A percentile compares a stretch with the other conserved stretches of the same genome.
phyloP scores from a whole-genome alignment of 208 protist genomes.

The Crithidia brevicula region DNA sequence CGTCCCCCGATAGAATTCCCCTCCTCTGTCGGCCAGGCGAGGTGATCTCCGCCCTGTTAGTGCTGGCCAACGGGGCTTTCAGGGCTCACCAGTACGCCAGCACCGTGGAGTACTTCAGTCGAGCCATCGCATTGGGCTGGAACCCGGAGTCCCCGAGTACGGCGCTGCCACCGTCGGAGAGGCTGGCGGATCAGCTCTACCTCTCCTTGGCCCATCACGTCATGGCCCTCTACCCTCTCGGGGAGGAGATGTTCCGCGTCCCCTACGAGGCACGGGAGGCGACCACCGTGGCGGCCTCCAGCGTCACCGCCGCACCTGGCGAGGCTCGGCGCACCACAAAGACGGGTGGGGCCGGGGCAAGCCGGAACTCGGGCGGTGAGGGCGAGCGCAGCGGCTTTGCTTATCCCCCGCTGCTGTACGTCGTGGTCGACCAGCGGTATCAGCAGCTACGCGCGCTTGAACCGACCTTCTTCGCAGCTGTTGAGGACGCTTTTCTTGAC shows the following conservation, averaged over 20 bases:
- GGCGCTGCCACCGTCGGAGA: slow-evolving; percentile 24
- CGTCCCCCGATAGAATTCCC: slow-evolving; percentile 5
- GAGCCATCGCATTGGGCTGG: slow-evolving; percentile 80
- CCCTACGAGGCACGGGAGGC: slow-evolving; percentile 74
- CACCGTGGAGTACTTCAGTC: slow-evolving; percentile 72
- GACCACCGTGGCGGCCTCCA: slow-evolving; percentile 17
- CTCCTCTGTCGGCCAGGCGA: slow-evolving; percentile 45
- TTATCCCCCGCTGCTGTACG: slow-evolving; percentile 64
- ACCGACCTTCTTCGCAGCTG: slow-evolving; percentile 76
- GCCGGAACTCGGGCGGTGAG: slow-evolving; percentile 38
- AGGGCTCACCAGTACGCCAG: slow-evolving; percentile 46
- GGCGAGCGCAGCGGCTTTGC: slow-evolving; percentile 64
- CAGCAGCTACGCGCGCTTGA: slow-evolving; percentile 69
- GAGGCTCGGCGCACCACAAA: slow-evolving; percentile 19
- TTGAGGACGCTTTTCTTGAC: slow-evolving; percentile 76
- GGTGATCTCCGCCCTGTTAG: slow-evolving; percentile 81
- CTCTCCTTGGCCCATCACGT: slow-evolving; percentile 71
- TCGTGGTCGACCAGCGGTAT: slow-evolving; percentile 75
- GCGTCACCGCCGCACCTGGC: neutral
- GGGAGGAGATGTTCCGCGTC: slow-evolving; percentile 84
- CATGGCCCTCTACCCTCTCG: slow-evolving; percentile 47
- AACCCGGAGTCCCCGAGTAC: slow-evolving; percentile 31
- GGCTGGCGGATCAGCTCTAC: slow-evolving; percentile 76
- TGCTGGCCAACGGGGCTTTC: slow-evolving; percentile 83
- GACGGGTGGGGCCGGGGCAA: slow-evolving; percentile 6